Base-by-base conservation (phyloP, 257 asterid species). In the Solanum ossicruentum region DNA sequence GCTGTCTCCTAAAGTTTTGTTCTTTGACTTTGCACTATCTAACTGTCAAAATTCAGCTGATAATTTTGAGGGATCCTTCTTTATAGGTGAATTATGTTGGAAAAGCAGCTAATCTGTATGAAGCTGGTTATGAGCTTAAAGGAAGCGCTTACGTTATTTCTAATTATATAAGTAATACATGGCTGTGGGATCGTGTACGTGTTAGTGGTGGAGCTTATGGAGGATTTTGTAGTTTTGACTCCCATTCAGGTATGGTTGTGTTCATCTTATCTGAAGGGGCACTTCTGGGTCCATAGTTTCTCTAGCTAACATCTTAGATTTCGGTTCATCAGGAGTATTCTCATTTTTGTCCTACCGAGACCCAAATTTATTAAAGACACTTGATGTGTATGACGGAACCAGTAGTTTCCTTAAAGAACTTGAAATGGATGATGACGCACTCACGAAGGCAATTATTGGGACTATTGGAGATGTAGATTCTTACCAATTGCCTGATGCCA, bases 201-300 rank as follows among this genome's bases (percentile, higher is more conserved):
- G 99, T 97, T 85, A 97, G 99, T 88, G 99, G 99, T 67, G 99
- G 99, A 87, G 99, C 99, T 65, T 97, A 97, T 92, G 99, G 99
- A 81, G 99, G 98, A 60, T 97, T 97, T 86, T 97, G 99, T 87
- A 95, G 94, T 88, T 95, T 97, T 39, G 98, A 95, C 91, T 86
- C 99, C 41, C 98, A 97, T 86, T 97, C 99, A 85, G 99, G 99
- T 93, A 84, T 49, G 79, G 63, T 82, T 71, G 80, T 84, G 58
- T 39, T 80, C 26, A 49, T 69, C 49, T 52, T 78, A 78, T 78
- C 65, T 52, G 66, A 78, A 78, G 83, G 26, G 17, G 26, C 43
- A 23, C 43, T 51, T 77, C 63, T 63, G 28, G 83, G 83, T 16
- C 26, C 49, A 52, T 28, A 10, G 47, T 78, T 54, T 78, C 49